These are phyloP conservation scores for Phaeolepiota aurea DNA, from an alignment of 768 basidiomycete genomes.

Conservation along the genomic window DNA sequence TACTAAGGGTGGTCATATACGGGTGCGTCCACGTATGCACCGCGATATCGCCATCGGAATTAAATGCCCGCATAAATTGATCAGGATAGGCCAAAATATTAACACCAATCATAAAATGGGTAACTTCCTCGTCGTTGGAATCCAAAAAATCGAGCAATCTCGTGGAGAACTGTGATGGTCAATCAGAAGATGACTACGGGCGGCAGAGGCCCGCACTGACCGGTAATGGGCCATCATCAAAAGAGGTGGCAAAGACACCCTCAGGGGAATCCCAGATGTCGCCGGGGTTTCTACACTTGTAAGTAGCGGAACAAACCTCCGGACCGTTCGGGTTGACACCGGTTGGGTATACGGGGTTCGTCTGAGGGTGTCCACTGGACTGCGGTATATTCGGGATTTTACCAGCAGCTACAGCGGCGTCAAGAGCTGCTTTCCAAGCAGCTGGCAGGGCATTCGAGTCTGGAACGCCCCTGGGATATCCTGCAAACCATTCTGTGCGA, in stretches of 20 bases:
- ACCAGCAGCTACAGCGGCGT: constrained; percentile 55
- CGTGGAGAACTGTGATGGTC: constrained; percentile 23
- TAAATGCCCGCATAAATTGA: constrained; percentile 46
- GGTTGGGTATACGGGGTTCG: constrained; percentile 36
- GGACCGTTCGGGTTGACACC: constrained; percentile 36
- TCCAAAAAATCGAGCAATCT: constrained; percentile 59
- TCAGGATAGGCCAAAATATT: constrained; percentile 58
- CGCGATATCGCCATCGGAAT: constrained; percentile 35
- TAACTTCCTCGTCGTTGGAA: constrained; percentile 58
- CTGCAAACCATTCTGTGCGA: constrained; percentile 49
- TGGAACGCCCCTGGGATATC: constrained; percentile 47
- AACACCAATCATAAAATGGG: constrained; percentile 86
- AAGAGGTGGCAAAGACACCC: constrained; percentile 56
- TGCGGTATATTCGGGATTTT: constrained; percentile 64
- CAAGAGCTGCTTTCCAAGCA: constrained; percentile 66
- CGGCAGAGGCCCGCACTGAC: constrained; percentile 15
- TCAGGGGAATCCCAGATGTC: constrained; percentile 75
- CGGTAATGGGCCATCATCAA: constrained; percentile 75
- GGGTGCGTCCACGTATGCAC: constrained; percentile 69
- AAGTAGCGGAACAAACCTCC: constrained; percentile 69
- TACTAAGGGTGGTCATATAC: constrained; percentile 72
- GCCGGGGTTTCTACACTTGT: constrained; percentile 50
- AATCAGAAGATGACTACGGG: constrained; percentile 1
- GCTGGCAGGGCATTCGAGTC: constrained; percentile 46
- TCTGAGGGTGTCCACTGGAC: constrained; percentile 26